Conservation (phyloP, 352 stramenopile species). For the Globisporangium alternatum region DNA sequence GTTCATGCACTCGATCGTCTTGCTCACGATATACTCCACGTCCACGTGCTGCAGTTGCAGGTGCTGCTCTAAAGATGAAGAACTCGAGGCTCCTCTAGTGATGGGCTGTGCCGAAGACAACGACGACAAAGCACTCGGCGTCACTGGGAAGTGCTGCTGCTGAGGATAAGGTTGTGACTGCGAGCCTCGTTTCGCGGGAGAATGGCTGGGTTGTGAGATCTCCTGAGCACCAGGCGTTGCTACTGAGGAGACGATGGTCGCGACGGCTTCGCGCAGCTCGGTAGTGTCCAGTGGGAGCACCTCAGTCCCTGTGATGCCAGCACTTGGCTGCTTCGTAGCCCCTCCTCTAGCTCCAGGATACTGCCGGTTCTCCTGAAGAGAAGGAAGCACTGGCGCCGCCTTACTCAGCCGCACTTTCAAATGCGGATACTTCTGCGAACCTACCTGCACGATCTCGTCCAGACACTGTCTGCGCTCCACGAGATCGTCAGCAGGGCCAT, state of each 20-base stretch:
- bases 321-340: background rate
- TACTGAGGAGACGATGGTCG: background rate
- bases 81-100: background rate
- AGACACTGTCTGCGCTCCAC: background rate
- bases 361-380: background rate
- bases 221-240: background rate
- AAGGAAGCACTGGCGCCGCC: background rate
- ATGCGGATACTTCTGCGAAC: constrained; percentile 10
- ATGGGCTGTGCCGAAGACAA: background rate
- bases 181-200: background rate
- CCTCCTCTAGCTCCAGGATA: background rate
- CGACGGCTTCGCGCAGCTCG: background rate
- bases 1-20: constrained; percentile 66
- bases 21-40: constrained; percentile 63
- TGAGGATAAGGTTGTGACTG: background rate
- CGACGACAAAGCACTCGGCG: background rate
- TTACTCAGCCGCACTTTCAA: constrained; percentile 1
- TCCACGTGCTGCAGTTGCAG: constrained; percentile 38
- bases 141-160: background rate
- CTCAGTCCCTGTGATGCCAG: background rate
- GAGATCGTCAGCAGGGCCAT: background rate
- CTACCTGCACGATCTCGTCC: background rate
- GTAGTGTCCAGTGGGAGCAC: background rate
- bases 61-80: background rate
- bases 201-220: background rate